A percentile compares a stretch with the other conserved stretches of the same genome.
phyloP scores from a whole-genome alignment of 2,329 filamentous ascomycete species.

The Calonectria hawksworthii region DNA sequence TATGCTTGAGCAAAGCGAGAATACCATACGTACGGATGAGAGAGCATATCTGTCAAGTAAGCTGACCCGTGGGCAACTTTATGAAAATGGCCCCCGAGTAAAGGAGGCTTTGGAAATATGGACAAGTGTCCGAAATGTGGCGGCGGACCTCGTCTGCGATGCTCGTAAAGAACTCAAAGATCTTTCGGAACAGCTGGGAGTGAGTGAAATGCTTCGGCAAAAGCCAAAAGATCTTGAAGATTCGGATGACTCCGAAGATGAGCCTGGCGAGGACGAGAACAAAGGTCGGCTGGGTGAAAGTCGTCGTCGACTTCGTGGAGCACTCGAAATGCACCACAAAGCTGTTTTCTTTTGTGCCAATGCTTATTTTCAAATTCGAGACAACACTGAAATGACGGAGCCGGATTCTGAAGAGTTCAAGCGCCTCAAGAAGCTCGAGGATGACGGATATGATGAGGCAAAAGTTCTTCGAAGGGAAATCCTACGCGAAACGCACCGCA shows the following conservation, averaged over 20 bases:
- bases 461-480: constrained; percentile 85
- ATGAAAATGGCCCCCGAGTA: constrained; percentile 80
- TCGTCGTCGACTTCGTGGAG: constrained; percentile 75
- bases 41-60: constrained; percentile 74
- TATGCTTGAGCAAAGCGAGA: constrained; percentile 91
- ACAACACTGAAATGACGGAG: constrained; percentile 72
- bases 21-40: constrained; percentile 75
- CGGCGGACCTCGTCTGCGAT: constrained; percentile 68
- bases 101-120: constrained; percentile 80
- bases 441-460: constrained; percentile 81
- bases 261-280: constrained; percentile 50
- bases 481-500: constrained; percentile 66
- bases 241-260: constrained; percentile 49
- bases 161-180: constrained; percentile 72
- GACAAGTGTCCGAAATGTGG: constrained; percentile 67
- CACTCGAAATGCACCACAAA: constrained; percentile 85
- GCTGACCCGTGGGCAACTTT: constrained; percentile 80
- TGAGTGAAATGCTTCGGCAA: not conserved
- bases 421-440: constrained; percentile 78
- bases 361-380: constrained; percentile 86
- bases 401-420: constrained; percentile 78
- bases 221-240: constrained; percentile 23
- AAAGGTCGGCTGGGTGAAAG: constrained; percentile 66
- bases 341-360: constrained; percentile 89
- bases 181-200: constrained; percentile 57